Evolutionary conservation across 371 early-diverging fungal species (phyloP), one percentile per base, ranked within the genome.

Genomic region (Vairimorpha necatrix): DNA sequence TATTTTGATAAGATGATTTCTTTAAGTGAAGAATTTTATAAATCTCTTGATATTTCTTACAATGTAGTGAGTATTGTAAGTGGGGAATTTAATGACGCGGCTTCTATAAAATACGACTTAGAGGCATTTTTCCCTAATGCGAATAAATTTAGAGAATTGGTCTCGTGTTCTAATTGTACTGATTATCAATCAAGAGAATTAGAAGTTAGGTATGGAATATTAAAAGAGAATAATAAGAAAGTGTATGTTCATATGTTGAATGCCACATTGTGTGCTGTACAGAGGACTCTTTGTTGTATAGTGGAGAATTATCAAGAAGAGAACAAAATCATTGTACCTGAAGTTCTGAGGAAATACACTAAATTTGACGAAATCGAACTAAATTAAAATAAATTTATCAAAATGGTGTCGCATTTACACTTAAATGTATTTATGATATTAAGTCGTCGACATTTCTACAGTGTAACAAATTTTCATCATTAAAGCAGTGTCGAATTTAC

Each of bases 141-240:
- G 89, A 91, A 91, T 69, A 91, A 91, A 75, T 99, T 91, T 87
- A 94, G 94, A 88, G 98, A 99, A 86, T 89, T 99, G 33, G 98
- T 98, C 48, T 92, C 93, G 48, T 96, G 96, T 90, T 93, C 93
- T 74, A 99, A 99, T 90, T 99, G 99, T 88, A 97, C 97, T 20
- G 99, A 98, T 84, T 95, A 92, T 84, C 96, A 95, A 85, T 91
- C 91, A 47, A 89, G 96, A 77, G 87, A 89, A 62, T 88, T 98
- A 20, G 96, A 97, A 82, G 95, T 99, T 85, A 90, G 96, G 72
- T 93, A 92, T 78, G 96, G 98, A 71, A 88, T 90, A 72, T 92
- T 93, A 87, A 96, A 97, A 85, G 86, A 85, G 67, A 71, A 76
- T 58, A 76, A 76, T 20, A 72, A 84, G 80, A 98, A 96, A 89